Percentiles rank a stretch among this genome's conserved stretches.
These are phyloP conservation scores for Pythium rhizo-oryzae DNA, from an alignment of 352 stramenopile genomes.

Conservation along the genomic window DNA sequence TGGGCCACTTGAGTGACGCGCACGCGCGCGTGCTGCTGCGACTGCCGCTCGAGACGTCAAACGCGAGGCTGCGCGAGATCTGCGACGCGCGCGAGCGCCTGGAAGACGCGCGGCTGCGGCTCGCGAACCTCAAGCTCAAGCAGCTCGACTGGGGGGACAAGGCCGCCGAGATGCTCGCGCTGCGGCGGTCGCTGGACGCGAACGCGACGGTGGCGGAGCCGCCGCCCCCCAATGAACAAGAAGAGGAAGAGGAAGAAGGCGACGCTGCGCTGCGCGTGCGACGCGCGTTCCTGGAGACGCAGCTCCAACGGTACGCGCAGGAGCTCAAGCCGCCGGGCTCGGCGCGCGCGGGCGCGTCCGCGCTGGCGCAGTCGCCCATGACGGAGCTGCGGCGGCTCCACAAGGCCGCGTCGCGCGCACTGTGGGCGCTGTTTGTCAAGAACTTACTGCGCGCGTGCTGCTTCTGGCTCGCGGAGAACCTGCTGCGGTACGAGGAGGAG, in stretches of 20 bases:
- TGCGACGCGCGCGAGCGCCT: slow-evolving; percentile 35
- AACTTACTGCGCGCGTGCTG: slow-evolving; percentile 64
- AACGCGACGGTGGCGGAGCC: neutral
- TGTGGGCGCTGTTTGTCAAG: slow-evolving; percentile 54
- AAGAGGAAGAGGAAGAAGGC: neutral
- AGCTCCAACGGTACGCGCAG: slow-evolving; percentile 10
- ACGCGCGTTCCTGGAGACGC: slow-evolving; percentile 14
- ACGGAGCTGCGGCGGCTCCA: slow-evolving; percentile 38
- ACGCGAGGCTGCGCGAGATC: slow-evolving; percentile 25
- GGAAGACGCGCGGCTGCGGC: slow-evolving; percentile 38
- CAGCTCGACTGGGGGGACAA: slow-evolving; percentile 31
- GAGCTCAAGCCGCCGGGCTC: slow-evolving; percentile 7
- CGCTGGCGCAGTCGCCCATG: neutral
- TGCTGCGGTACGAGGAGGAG: neutral
- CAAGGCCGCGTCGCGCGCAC: slow-evolving; percentile 33
- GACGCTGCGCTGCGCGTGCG: slow-evolving; percentile 3
- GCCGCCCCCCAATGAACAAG: too few relatives aligned
- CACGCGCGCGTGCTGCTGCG: slow-evolving; percentile 36
- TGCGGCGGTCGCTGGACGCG: slow-evolving; percentile 26
- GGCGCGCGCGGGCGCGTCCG: neutral
- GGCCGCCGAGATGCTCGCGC: slow-evolving; percentile 25
- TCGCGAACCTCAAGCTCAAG: slow-evolving; percentile 44
- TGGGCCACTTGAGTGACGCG: slow-evolving; percentile 30
- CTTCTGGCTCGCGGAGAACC: slow-evolving; percentile 66
- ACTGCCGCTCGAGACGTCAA: neutral